A percentile compares a stretch with the other conserved stretches of the same genome.
Conservation (phyloP, 495 filamentous ascomycete species). For the Aspergillus indologenus region DNA sequence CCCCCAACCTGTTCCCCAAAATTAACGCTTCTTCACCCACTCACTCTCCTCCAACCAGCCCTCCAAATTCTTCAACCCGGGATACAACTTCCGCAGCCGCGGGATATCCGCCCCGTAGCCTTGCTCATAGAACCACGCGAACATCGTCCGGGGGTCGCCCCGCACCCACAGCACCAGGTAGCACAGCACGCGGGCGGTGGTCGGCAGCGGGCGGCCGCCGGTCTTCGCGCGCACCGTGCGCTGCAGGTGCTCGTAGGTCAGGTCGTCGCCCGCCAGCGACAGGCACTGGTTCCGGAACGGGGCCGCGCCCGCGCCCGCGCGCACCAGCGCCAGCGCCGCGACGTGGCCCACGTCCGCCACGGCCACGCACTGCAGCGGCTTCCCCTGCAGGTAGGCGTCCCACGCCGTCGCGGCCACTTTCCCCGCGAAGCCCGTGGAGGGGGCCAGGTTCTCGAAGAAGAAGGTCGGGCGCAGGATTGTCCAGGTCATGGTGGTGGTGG, state of each 20-base stretch:
- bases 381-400: constrained; percentile 42
- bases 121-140: constrained; percentile 58
- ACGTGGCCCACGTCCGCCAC: constrained; percentile 61
- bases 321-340: constrained; percentile 54
- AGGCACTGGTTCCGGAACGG: constrained; percentile 43
- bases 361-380: constrained; percentile 56
- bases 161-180: constrained; percentile 40
- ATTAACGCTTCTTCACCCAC: not conserved
- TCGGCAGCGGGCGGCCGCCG: constrained; percentile 49
- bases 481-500: constrained; percentile 47
- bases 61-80: constrained; percentile 54
- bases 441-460: constrained; percentile 65
- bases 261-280: constrained; percentile 58
- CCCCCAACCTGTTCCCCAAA: not conserved
- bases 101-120: constrained; percentile 59
- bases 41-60: constrained; percentile 52
- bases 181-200: constrained; percentile 43
- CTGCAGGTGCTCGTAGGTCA: constrained; percentile 48
- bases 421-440: constrained; percentile 45
- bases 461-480: constrained; percentile 58
- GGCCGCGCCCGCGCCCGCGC: constrained; percentile 38
- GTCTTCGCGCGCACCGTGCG: constrained; percentile 47
- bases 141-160: constrained; percentile 56
- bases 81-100: constrained; percentile 47
- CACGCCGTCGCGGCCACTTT: constrained; percentile 56